Evolutionary conservation across 805 yeast genomes (phyloP).

Genomic region (Kluyveromyces dobzhanskii): DNA sequence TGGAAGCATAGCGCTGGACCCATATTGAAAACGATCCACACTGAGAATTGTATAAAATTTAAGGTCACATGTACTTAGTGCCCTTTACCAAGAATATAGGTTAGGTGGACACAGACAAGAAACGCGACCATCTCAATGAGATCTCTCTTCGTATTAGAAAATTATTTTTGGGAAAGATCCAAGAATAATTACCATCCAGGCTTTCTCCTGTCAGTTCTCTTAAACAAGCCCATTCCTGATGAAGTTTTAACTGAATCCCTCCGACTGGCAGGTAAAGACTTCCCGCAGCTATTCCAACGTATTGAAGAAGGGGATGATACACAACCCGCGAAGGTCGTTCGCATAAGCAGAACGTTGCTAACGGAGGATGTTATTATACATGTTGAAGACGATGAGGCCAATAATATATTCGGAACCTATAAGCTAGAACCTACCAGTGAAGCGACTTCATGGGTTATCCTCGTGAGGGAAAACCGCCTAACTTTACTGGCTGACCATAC

Average conservation of each 20-base stretch:
- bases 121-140: too few species aligned
- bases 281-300: constrained; percentile 1
- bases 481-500: neutral
- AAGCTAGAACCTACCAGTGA: neutral
- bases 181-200: constrained; percentile 1
- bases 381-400: neutral
- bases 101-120: too few species aligned
- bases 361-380: constrained; percentile 1
- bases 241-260: constrained; percentile 1
- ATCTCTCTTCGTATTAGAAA: neutral
- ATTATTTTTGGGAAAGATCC: constrained; percentile 1
- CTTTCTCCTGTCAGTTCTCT: neutral
- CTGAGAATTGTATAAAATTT: too few species aligned
- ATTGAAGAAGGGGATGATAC: neutral
- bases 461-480: neutral
- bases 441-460: neutral
- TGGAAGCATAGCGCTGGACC: too few species aligned
- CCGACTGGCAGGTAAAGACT: neutral
- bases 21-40: too few species aligned
- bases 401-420: neutral
- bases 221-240: constrained; percentile 4
- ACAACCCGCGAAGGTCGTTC: neutral
- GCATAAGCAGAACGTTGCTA: neutral
- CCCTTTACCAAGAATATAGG: too few species aligned
- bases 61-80: too few species aligned